phyloP scores from a whole-genome alignment of 2,329 filamentous ascomycete species.

The Drechslera avenae region DNA sequence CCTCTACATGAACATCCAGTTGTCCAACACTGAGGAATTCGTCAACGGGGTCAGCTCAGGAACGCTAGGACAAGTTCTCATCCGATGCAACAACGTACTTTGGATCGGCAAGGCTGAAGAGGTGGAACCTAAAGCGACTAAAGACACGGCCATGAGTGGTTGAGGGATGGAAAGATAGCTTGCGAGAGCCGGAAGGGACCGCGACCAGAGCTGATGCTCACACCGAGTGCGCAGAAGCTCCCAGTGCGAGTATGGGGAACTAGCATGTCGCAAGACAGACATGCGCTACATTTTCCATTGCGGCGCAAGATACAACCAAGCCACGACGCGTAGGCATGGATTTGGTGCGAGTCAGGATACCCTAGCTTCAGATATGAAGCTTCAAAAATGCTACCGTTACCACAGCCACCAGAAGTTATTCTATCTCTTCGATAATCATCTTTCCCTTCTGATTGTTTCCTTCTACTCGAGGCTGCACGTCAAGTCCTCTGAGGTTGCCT shows the following conservation, averaged over 20 bases:
- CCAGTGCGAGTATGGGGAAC: background rate
- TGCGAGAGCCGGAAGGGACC: conserved; percentile 1
- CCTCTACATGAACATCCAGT: conserved; percentile 98
- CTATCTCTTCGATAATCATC: conserved; percentile 62
- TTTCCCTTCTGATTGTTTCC: conserved; percentile 37
- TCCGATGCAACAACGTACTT: conserved; percentile 97
- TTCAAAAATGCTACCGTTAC: conserved; percentile 6
- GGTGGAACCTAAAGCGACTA: conserved; percentile 48
- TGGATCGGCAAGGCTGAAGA: conserved; percentile 73
- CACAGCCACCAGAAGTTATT: conserved; percentile 47
- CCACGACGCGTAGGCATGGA: conserved; percentile 12
- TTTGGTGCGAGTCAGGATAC: conserved; percentile 11
- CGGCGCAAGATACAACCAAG: conserved; percentile 21
- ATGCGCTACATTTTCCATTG: conserved; percentile 9
- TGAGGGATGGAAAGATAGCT: conserved; percentile 29
- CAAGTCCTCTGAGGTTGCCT: conserved; percentile 53
- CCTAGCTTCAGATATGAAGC: conserved; percentile 8
- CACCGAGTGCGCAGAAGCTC: background rate
- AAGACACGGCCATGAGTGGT: conserved; percentile 50
- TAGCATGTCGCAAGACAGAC: background rate
- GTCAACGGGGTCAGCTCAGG: conserved; percentile 86
- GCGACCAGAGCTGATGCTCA: background rate
- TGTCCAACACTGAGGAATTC: conserved; percentile 89
- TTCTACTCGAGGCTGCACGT: conserved; percentile 41
- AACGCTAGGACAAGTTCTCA: conserved; percentile 86